Base-by-base conservation (phyloP, 768 basidiomycete genomes). In the Leucocoprinus birnbaumii region DNA sequence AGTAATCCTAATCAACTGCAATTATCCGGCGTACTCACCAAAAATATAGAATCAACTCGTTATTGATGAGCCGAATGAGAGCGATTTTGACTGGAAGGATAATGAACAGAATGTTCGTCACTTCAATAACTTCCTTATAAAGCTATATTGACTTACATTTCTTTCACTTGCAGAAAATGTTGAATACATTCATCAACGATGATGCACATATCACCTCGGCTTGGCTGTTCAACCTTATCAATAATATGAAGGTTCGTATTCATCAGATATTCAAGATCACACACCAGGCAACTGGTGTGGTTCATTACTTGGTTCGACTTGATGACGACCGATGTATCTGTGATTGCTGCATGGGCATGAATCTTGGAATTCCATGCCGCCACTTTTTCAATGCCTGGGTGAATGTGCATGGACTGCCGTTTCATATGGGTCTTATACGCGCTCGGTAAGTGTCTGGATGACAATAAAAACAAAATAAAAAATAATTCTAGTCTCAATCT, bases 271-370 rank as follows among this genome's bases (percentile, higher is more conserved):
- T 69, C 27, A 48, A 55, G 7, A 60, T 73, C n/a, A 63, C 44
- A 1, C 62, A 65, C 24, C 48, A 50, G 13, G 63, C 58, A 9
- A 62, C 60, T 4, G 37, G 46, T 0, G 58, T 65, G 2, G 44
- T 57, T 4, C 71, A 74, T 52, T 58, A 60, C 34, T 21, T 73
- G 2, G 65, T 61, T 3, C 27, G 72, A 24, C 55, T 73, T 1
- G 34, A 61, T 5, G 57, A 66, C 41, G 57, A 61, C 11, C 48
- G 56, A 16, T 68, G 68, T 50, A 45, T 71, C 0, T 73, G 72
- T 58, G 69, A 73, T 46, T 73, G 70, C 44, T 66, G 65, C 35
- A 71, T 71, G 68, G 65, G 67, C 2, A 51, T 62, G 11, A 72
- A 66, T 55, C 56, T 70, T 3, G 68, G 69, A 3, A 42, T 73